Evolutionary conservation across 148 eudicot genomes (phyloP).

Genomic region (Nepenthes mirabilis): DNA sequence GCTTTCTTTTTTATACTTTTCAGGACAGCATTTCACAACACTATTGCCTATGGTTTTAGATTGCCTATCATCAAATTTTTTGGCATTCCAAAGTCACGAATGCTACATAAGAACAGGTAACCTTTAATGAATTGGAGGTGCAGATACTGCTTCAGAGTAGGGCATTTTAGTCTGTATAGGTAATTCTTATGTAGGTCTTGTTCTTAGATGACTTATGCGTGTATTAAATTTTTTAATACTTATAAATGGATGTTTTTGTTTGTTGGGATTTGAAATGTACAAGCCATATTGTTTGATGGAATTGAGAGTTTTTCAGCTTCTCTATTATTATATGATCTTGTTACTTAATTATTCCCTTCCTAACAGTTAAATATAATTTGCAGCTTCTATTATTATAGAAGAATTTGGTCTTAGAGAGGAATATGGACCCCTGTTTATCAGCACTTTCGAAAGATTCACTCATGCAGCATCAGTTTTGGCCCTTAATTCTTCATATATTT

Average conservation of each 20-base stretch:
- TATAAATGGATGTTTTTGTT: too few relatives aligned
- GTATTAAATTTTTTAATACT: too few relatives aligned
- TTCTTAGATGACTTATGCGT: too few relatives aligned
- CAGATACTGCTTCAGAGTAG: too few relatives aligned
- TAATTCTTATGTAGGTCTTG: too few relatives aligned
- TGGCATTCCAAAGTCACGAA: conserved; percentile 70
- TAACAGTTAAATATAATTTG: conserved; percentile 10
- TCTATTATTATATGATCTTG: background rate
- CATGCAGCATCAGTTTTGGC: conserved; percentile 71
- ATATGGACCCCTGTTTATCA: conserved; percentile 69
- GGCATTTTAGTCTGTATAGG: too few relatives aligned
- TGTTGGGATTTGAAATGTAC: background rate
- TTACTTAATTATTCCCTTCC: too few relatives aligned
- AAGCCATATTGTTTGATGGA: background rate
- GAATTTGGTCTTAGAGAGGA: conserved; percentile 84
- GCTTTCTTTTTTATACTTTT: conserved; percentile 12
- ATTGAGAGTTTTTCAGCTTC: background rate
- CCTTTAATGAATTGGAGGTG: too few relatives aligned
- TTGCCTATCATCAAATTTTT: conserved; percentile 72
- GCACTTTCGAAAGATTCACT: conserved; percentile 77
- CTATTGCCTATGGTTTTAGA: conserved; percentile 67
- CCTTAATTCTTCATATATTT: conserved; percentile 88
- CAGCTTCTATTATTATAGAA: conserved; percentile 81
- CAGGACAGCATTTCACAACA: conserved; percentile 67
- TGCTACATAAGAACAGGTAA: conserved; percentile 93